phyloP scores from a whole-genome alignment of 257 asterid genomes.

The Capsicum chinense region DNA sequence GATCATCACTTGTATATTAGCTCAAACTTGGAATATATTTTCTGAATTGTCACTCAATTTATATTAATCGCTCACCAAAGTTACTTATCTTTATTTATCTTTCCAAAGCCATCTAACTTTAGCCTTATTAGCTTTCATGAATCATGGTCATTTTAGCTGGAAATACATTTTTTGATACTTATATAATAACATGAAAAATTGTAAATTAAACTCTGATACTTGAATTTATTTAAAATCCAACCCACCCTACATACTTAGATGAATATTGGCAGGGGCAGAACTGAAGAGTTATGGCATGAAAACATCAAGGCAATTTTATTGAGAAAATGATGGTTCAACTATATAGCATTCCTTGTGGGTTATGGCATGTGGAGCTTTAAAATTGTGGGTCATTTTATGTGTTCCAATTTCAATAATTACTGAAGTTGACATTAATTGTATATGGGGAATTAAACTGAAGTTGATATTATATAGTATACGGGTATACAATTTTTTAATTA shows the following conservation, averaged over 20 bases:
- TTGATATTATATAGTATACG: not conserved
- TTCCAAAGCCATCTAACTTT: too few species aligned
- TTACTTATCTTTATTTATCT: too few species aligned
- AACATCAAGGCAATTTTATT: not conserved
- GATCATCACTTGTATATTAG: not conserved
- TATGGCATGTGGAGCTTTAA: constrained; percentile 21
- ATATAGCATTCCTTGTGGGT: not conserved
- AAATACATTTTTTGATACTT: too few species aligned
- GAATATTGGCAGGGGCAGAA: not conserved
- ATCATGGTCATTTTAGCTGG: too few species aligned
- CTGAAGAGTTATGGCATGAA: not conserved
- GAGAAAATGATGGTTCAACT: constrained; percentile 18
- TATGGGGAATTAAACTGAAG: not conserved
- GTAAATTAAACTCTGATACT: too few species aligned
- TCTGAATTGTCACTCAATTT: too few species aligned
- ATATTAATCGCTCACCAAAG: too few species aligned
- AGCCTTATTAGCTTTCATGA: too few species aligned
- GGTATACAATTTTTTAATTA: too few species aligned
- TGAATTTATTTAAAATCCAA: too few species aligned
- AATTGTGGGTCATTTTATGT: constrained; percentile 23
- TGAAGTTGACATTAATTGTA: not conserved
- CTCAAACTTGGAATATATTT: not conserved
- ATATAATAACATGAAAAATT: too few species aligned
- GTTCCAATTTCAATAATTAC: not conserved
- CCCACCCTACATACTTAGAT: not conserved